Evolutionary conservation across 768 basidiomycete species (phyloP), one percentile per base, ranked within the genome.

Genomic region (Panaeolus cyanescens): DNA sequence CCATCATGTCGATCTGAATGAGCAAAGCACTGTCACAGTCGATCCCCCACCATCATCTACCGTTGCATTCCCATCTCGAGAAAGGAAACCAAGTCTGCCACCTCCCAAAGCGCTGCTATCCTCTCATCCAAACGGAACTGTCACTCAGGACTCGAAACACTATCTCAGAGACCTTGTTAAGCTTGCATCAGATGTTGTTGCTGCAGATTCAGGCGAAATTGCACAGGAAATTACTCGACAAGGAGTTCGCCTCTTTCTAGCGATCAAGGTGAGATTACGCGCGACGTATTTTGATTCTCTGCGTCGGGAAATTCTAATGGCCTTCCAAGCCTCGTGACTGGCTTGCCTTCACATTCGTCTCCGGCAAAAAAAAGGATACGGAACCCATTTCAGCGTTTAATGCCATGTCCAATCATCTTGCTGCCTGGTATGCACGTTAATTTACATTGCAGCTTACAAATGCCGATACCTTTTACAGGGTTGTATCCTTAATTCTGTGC

Each of bases 161-260:
- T 82, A 87, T 19, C 72, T 92, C 32, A 89, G 84, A 70, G 86
- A 88, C 42, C 80, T 94, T 19, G 75, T 79, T 34, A 84, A 75
- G 63, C 73, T 88, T 45, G 84, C 89, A 8, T 74, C 83, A 58
- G 86, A 86, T 56, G 72, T 93, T 5, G 76, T 84, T 63, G 72
- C 71, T 20, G 73, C 81, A 15, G 88, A 90, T 62, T 77, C 89
- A 5, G 80, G 80, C 20, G 85, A 88, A 22, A 85, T 96, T 62
- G 95, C 95, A 0, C 85, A 92, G 65, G 93, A 96, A 75, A 92
- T 97, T 65, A 95, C 93, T 36, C 83, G 88, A 54, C 73, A 90
- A 39, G 88, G 90, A 68, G 85, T 83, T 63, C 80, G 79, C 59
- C 72, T 88, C 33, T 96, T 96, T 71, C 69, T 90, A 64, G 78